Percentiles rank a stretch among this genome's conserved stretches.
Evolutionary conservation across 192 early-diverging fungal genomes (phyloP).

Genomic region (Backusella circina): DNA sequence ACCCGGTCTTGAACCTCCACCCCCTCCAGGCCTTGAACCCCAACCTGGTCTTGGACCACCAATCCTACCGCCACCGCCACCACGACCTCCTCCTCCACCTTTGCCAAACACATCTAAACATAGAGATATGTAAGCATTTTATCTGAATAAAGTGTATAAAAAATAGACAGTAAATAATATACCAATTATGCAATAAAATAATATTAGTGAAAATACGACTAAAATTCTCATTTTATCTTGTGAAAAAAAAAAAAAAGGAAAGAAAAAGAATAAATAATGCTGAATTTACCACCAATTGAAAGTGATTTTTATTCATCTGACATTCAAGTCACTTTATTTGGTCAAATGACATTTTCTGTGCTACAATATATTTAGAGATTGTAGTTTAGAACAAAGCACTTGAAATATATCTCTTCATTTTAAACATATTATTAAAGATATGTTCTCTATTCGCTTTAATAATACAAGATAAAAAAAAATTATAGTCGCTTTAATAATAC

Average conservation of each 20-base stretch:
- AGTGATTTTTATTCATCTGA: background rate
- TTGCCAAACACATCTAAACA: constrained; percentile 13
- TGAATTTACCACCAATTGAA: background rate
- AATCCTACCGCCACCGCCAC: background rate
- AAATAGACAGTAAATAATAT: constrained; percentile 2
- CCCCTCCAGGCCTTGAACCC: background rate
- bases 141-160: background rate
- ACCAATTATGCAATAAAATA: constrained; percentile 6
- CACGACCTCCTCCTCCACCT: constrained; percentile 24
- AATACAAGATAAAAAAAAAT: no score
- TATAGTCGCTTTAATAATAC: no score
- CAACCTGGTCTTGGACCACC: background rate
- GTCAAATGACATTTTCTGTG: background rate
- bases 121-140: background rate
- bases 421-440: background rate
- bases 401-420: background rate
- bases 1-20: background rate
- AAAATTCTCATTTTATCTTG: background rate
- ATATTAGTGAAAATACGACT: background rate
- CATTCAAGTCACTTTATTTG: background rate
- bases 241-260: background rate
- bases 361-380: background rate
- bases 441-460: no score
- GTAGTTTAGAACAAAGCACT: background rate
- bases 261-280: background rate